These are phyloP conservation scores for Ophiorrhiza pumila DNA, from an alignment of 257 asterid genomes.

Conservation along the genomic window DNA sequence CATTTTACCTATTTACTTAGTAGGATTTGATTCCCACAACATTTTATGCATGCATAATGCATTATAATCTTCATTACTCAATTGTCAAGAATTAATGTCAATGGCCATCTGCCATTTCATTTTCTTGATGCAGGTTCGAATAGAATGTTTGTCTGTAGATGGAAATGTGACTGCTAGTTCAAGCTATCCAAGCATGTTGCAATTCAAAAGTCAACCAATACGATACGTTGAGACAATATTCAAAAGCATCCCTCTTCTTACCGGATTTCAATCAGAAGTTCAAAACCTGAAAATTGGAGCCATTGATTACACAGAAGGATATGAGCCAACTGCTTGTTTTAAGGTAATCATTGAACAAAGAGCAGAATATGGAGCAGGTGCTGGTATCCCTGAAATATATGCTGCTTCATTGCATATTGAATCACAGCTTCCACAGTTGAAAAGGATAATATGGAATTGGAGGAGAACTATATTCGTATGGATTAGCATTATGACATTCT, in stretches of 20 bases:
- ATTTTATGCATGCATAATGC: no score
- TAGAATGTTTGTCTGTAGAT: constrained; percentile 40
- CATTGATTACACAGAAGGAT: constrained; percentile 36
- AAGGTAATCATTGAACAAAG: constrained; percentile 49
- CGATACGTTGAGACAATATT: constrained; percentile 33
- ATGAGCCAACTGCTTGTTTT: constrained; percentile 34
- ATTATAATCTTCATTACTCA: no score
- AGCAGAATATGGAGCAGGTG: constrained; percentile 44
- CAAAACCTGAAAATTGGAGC: constrained; percentile 38
- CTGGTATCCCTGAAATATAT: constrained; percentile 57
- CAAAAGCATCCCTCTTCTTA: constrained; percentile 41
- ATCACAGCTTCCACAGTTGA: constrained; percentile 44
- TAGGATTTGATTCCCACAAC: no score
- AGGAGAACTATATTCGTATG: constrained; percentile 52
- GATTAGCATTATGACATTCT: constrained; percentile 32
- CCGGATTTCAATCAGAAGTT: constrained; percentile 52
- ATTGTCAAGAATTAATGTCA: background rate
- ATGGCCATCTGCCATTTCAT: background rate
- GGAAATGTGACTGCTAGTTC: constrained; percentile 35
- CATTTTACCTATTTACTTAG: no score
- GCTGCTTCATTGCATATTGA: constrained; percentile 36
- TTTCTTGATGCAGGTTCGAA: constrained; percentile 40
- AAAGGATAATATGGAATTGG: constrained; percentile 45
- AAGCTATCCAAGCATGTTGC: constrained; percentile 53
- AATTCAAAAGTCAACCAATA: constrained; percentile 47